Conservation (phyloP, 2,329 filamentous ascomycete genomes). For the Aureobasidium sp. region DNA sequence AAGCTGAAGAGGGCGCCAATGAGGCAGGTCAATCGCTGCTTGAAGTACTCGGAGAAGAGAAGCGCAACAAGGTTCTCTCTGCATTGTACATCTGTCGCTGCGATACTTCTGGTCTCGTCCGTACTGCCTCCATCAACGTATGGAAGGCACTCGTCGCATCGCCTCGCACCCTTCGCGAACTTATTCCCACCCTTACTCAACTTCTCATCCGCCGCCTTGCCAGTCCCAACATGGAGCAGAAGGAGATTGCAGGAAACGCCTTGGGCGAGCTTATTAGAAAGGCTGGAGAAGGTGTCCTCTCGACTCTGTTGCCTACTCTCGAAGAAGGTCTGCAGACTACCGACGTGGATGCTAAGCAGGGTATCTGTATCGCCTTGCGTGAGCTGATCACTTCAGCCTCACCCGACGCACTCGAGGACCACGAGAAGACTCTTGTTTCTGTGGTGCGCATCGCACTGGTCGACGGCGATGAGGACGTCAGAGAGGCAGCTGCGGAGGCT, state of each 20-base stretch:
- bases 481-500: slow-evolving; percentile 92
- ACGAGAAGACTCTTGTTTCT: slow-evolving; percentile 90
- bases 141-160: slow-evolving; percentile 97
- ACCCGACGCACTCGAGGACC: slow-evolving; percentile 81
- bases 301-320: slow-evolving; percentile 80
- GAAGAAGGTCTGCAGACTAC: slow-evolving; percentile 84
- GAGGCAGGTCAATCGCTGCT: slow-evolving; percentile 90
- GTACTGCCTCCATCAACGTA: slow-evolving; percentile 80
- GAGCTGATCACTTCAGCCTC: slow-evolving; percentile 89
- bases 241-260: slow-evolving; percentile 95
- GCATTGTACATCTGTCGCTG: slow-evolving; percentile 95
- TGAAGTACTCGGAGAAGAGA: slow-evolving; percentile 90
- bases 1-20: slow-evolving; percentile 71
- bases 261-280: slow-evolving; percentile 95
- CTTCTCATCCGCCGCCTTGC: slow-evolving; percentile 89
- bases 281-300: slow-evolving; percentile 86
- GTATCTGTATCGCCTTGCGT: slow-evolving; percentile 91
- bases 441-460: slow-evolving; percentile 90
- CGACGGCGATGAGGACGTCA: slow-evolving; percentile 80
- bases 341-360: slow-evolving; percentile 89
- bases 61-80: slow-evolving; percentile 94
- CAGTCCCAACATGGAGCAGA: slow-evolving; percentile 96
- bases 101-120: slow-evolving; percentile 88
- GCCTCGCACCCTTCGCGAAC: slow-evolving; percentile 85
- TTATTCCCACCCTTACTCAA: slow-evolving; percentile 89